A percentile compares a stretch with the other conserved stretches of the same genome.
Conservation (phyloP, 2,329 filamentous ascomycete genomes). For the Monosporascus sp. region DNA sequence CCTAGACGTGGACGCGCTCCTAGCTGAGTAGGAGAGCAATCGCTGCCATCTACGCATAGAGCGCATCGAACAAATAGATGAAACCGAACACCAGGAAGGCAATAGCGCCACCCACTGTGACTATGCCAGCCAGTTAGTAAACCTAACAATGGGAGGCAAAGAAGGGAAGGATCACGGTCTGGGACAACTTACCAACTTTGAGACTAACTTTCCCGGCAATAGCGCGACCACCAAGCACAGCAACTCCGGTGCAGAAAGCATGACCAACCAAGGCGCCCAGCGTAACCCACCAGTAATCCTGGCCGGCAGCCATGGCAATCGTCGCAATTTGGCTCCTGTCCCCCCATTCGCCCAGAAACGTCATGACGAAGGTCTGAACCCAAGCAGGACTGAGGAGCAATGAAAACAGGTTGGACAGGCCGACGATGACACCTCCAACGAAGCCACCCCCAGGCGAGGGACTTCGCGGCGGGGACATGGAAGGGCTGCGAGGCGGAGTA, state of each 20-base stretch:
- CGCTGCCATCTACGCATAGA: constrained; percentile 43
- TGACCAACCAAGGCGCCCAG: constrained; percentile 83
- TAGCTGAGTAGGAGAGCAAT: neutral
- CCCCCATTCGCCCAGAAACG: constrained; percentile 96
- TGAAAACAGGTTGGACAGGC: constrained; percentile 80
- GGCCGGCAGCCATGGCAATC: constrained; percentile 96
- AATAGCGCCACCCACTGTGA: constrained; percentile 84
- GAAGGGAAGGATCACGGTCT: neutral
- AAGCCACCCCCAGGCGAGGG: constrained; percentile 41
- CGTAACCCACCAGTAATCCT: constrained; percentile 99
- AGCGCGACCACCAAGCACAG: constrained; percentile 86
- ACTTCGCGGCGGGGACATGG: constrained; percentile 65
- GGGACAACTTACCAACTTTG: constrained; percentile 74
- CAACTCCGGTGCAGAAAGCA: constrained; percentile 82
- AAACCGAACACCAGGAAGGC: constrained; percentile 89
- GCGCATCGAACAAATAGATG: constrained; percentile 82
- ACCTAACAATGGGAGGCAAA: neutral
- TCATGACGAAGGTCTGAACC: constrained; percentile 99
- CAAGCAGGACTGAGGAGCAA: constrained; percentile 90
- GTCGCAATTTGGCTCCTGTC: constrained; percentile 97
- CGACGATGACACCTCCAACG: constrained; percentile 30
- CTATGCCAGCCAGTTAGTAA: constrained; percentile 41
- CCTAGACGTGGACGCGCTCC: no score
- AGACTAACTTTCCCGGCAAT: constrained; percentile 93
- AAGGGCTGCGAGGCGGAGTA: constrained; percentile 76